These are phyloP conservation scores for Dendrobium nobile DNA, from an alignment of 106 monocot genomes.

Conservation along the genomic window DNA sequence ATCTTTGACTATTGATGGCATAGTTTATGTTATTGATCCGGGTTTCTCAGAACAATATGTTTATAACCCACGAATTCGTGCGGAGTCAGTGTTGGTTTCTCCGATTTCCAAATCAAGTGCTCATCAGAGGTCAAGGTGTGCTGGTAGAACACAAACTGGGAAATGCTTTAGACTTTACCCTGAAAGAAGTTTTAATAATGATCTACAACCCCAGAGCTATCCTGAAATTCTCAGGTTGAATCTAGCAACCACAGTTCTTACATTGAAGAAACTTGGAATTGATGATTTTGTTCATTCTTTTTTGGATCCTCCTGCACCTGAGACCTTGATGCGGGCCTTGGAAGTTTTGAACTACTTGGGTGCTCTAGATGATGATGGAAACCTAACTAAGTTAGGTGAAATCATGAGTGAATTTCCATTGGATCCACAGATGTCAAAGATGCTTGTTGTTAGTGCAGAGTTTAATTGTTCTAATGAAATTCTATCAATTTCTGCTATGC, in stretches of 20 bases:
- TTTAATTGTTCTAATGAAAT: slow-evolving; percentile 52
- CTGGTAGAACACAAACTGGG: slow-evolving; percentile 75
- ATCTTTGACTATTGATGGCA: slow-evolving; percentile 78
- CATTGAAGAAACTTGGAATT: slow-evolving; percentile 67
- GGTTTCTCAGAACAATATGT: slow-evolving; percentile 79
- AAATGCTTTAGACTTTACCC: slow-evolving; percentile 81
- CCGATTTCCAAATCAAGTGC: slow-evolving; percentile 81
- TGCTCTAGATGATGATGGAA: slow-evolving; percentile 58
- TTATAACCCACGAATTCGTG: slow-evolving; percentile 66
- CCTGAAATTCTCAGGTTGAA: slow-evolving; percentile 80
- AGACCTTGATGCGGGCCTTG: slow-evolving; percentile 61
- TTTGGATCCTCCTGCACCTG: slow-evolving; percentile 76
- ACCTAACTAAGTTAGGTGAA: slow-evolving; percentile 31
- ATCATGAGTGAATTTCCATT: slow-evolving; percentile 51
- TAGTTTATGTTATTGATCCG: slow-evolving; percentile 80
- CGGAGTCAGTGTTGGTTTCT: slow-evolving; percentile 64
- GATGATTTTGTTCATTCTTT: slow-evolving; percentile 72
- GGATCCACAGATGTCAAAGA: slow-evolving; percentile 55
- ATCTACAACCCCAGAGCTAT: slow-evolving; percentile 56
- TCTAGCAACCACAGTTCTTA: slow-evolving; percentile 53
- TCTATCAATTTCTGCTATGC: slow-evolving; percentile 46
- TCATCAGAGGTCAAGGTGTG: slow-evolving; percentile 71
- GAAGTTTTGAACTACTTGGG: slow-evolving; percentile 57
- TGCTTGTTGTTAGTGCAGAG: slow-evolving; percentile 34
- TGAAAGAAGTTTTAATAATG: slow-evolving; percentile 53